Base-by-base conservation (phyloP, 129 eudicot species). In the Daucus carota region DNA sequence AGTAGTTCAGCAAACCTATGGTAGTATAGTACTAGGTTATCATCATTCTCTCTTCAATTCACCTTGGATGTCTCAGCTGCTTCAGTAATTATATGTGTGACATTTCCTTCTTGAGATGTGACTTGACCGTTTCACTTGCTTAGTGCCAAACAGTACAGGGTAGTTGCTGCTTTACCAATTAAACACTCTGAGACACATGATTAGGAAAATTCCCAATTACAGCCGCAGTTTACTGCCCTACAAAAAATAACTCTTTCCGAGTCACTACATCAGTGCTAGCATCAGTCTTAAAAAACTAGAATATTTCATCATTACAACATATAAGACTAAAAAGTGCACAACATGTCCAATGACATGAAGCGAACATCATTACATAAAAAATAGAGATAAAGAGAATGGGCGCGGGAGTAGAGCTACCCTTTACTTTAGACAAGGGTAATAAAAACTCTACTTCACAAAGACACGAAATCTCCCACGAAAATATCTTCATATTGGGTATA, bases 1-100 rank as follows among this genome's bases (percentile, higher is more conserved):
- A n/a, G 65, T 57, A 57, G 65, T 57, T 57, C 65, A 57, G 65
- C 65, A 57, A 57, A 57, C 65, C 65, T 57, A 57, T 57, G 2
- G 65, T 57, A 57, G 31, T 57, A 57, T 57, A 10, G 65, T 57
- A 57, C 65, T 57, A 57, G 65, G 13, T n/a, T 57, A 57, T 57
- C 65, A 57, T 57, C 15, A 57, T 24, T 28, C 15, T 57, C 16
- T 57, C 65, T 24, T 9, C 32, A 24, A 57, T 57, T 50, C 29
- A n/a, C 32, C 31, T n/a, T 9, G 32, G 31, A n/a, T 24, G n/a
- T 1, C 65, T 57, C 65, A 57, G 10, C 65, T 57, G 65, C 28
- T 57, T 24, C 31, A 57, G 11, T 57, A n/a, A n/a, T 54, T 22
- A 57, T 4, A 47, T 48, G 2, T 17, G 8, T 17, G 24, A 48